Evolutionary conservation across 2,329 filamentous ascomycete genomes (phyloP).

Genomic region (Falciphora oryzae): DNA sequence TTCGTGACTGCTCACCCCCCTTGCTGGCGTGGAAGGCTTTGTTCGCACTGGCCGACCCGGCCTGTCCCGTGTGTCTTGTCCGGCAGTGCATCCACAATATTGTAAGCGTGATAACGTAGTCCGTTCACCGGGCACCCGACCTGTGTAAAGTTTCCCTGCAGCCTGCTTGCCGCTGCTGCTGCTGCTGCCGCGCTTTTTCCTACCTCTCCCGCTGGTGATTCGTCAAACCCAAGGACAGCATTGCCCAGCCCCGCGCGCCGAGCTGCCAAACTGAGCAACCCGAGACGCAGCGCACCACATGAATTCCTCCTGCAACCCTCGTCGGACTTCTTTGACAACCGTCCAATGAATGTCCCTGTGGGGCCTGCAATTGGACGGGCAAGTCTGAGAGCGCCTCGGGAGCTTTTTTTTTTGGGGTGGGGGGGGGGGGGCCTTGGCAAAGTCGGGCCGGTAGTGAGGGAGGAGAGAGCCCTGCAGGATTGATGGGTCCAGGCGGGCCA

Average conservation of each 20-base stretch:
- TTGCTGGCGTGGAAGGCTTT: background rate
- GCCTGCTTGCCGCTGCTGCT: too few species aligned
- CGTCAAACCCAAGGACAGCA: background rate
- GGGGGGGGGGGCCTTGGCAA: too few species aligned
- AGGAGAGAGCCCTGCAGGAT: too few species aligned
- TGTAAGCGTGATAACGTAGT: too few species aligned
- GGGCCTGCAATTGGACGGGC: background rate
- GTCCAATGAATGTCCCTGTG: background rate
- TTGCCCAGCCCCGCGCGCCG: too few species aligned
- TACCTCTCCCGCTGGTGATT: background rate
- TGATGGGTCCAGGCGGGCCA: background rate
- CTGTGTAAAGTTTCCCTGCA: too few species aligned
- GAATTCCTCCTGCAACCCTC: background rate
- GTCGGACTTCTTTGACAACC: background rate
- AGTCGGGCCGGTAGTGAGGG: background rate
- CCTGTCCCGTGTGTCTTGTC: background rate
- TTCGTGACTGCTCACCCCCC: too few species aligned
- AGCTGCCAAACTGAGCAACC: background rate
- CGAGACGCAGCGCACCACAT: background rate
- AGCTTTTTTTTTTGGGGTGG: background rate
- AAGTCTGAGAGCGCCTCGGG: background rate
- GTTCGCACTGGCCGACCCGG: background rate
- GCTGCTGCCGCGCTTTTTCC: too few species aligned
- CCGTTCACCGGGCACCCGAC: too few species aligned
- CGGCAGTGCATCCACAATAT: too few species aligned